A percentile compares a stretch with the other conserved stretches of the same genome.
These are phyloP conservation scores for Scutellaria barbata DNA, from an alignment of 257 asterid species.

Conservation along the genomic window DNA sequence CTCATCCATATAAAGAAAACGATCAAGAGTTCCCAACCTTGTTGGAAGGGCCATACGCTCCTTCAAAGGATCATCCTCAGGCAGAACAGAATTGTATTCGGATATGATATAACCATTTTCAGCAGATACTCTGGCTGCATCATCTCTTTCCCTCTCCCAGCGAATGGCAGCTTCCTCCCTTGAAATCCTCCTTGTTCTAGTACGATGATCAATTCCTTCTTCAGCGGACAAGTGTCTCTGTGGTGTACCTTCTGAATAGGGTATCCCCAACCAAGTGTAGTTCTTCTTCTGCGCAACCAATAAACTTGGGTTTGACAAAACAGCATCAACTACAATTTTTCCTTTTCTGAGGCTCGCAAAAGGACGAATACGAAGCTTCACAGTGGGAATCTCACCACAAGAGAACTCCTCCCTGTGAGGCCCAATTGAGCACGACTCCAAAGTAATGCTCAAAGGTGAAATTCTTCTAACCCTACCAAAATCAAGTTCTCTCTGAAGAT, in stretches of 20 bases:
- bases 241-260: slow-evolving; percentile 66
- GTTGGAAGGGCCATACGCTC: slow-evolving; percentile 53
- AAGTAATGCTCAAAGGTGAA: slow-evolving; percentile 88
- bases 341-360: slow-evolving; percentile 93
- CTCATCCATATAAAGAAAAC: slow-evolving; percentile 71
- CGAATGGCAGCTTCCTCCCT: slow-evolving; percentile 79
- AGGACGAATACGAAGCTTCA: slow-evolving; percentile 85
- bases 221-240: slow-evolving; percentile 78
- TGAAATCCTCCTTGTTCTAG: slow-evolving; percentile 77
- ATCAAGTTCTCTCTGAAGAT: slow-evolving; percentile 80
- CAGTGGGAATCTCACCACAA: slow-evolving; percentile 80
- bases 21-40: slow-evolving; percentile 62
- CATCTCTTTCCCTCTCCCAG: slow-evolving; percentile 84
- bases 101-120: slow-evolving; percentile 74
- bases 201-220: slow-evolving; percentile 93
- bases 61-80: slow-evolving; percentile 56
- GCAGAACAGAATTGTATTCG: slow-evolving; percentile 51
- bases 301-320: slow-evolving; percentile 72
- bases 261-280: slow-evolving; percentile 92
- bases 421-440: slow-evolving; percentile 93
- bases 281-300: slow-evolving; percentile 84
- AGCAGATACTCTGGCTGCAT: slow-evolving; percentile 76
- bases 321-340: slow-evolving; percentile 88
- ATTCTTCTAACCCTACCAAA: slow-evolving; percentile 89
- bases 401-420: slow-evolving; percentile 92